Percentiles rank a stretch among this genome's conserved stretches.
Evolutionary conservation across 345 rosid species (phyloP).

Genomic region (Ricinus communis): DNA sequence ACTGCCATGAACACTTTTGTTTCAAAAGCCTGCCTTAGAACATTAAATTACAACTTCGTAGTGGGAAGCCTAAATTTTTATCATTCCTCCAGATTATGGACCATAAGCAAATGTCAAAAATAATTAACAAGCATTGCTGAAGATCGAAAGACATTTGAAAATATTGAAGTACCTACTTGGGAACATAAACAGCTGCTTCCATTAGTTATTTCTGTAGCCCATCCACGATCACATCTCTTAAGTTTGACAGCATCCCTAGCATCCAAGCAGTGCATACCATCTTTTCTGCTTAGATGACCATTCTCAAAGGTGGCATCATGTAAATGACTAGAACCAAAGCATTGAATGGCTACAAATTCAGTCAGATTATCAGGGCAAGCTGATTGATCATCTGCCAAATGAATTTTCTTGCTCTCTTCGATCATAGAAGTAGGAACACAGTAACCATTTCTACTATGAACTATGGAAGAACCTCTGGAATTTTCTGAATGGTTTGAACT

Average conservation of each 20-base stretch:
- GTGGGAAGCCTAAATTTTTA: neutral
- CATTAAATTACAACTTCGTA: neutral
- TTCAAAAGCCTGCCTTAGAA: neutral
- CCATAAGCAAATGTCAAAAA: neutral
- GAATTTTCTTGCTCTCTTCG: constrained; percentile 43
- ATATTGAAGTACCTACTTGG: constrained; percentile 40
- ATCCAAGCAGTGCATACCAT: constrained; percentile 53
- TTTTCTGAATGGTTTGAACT: constrained; percentile 36
- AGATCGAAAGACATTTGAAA: neutral
- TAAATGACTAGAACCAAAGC: constrained; percentile 30
- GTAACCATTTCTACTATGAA: constrained; percentile 58
- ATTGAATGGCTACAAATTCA: constrained; percentile 45
- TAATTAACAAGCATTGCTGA: neutral
- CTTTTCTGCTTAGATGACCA: constrained; percentile 23
- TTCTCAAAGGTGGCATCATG: constrained; percentile 20
- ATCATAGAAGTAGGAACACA: constrained; percentile 58
- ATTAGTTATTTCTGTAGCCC: constrained; percentile 35
- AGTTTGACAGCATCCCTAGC: constrained; percentile 64
- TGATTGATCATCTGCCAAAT: constrained; percentile 34
- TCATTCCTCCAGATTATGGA: neutral
- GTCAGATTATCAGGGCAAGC: constrained; percentile 59
- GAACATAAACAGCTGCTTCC: constrained; percentile 55
- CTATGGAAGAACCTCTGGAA: constrained; percentile 28
- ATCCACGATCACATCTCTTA: constrained; percentile 61
- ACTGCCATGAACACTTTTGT: neutral